A percentile compares a stretch with the other conserved stretches of the same genome.
Evolutionary conservation across 2,329 filamentous ascomycete genomes (phyloP).

Genomic region (Xylariomycetidae sp.): DNA sequence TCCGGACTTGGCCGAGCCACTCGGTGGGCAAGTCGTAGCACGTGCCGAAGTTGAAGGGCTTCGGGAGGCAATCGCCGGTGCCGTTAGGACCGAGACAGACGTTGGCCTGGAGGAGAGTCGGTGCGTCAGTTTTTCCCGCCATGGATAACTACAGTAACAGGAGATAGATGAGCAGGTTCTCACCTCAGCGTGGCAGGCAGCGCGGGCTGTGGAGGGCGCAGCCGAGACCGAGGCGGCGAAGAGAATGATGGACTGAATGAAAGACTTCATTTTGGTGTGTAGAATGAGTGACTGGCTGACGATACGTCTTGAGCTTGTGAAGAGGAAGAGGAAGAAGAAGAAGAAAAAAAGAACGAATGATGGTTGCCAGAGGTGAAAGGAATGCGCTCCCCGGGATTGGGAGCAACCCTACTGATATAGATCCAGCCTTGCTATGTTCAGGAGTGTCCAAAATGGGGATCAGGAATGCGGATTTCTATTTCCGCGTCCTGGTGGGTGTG

Average conservation of each 20-base stretch:
- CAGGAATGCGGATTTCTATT: too few species aligned
- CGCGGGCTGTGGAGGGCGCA: background rate
- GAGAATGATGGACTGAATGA: background rate
- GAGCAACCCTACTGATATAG: too few species aligned
- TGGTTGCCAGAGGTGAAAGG: too few species aligned
- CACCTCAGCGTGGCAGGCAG: background rate
- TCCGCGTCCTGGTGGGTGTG: too few species aligned
- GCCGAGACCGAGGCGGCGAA: background rate
- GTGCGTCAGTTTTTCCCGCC: too few species aligned
- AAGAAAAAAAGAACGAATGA: background rate
- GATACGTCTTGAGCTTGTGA: too few species aligned
- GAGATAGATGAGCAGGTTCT: too few species aligned
- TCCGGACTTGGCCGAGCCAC: constrained; percentile 1
- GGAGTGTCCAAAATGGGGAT: too few species aligned
- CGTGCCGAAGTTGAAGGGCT: background rate
- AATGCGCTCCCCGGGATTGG: too few species aligned
- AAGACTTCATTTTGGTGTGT: constrained; percentile 1
- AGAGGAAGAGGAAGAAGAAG: too few species aligned
- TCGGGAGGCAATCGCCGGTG: constrained; percentile 1
- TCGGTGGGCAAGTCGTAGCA: constrained; percentile 2
- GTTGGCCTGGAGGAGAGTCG: constrained; percentile 1
- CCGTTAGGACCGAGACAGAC: constrained; percentile 1
- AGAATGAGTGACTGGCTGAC: background rate
- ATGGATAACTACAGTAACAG: too few species aligned
- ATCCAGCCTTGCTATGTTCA: too few species aligned